Percentiles rank a stretch among this genome's conserved stretches.
Evolutionary conservation across 768 basidiomycete genomes (phyloP).

Genomic region (Rhodosporidiobolus odoratus): DNA sequence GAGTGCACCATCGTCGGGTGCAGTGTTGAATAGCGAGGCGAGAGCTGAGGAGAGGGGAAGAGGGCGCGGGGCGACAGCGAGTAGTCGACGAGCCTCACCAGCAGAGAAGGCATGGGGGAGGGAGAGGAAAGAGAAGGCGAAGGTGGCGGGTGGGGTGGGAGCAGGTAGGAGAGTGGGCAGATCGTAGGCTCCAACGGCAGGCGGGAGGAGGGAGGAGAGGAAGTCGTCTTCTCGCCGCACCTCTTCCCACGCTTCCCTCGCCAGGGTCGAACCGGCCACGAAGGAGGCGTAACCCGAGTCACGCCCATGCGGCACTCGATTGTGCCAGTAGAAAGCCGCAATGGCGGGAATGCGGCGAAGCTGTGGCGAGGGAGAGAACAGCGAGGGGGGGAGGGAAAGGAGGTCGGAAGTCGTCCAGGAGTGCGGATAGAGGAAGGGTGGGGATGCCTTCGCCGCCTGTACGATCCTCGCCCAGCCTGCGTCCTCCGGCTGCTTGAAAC

Average conservation of each 20-base stretch:
- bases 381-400: neutral
- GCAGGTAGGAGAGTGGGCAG: constrained; percentile 53
- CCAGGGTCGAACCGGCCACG: neutral
- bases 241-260: neutral
- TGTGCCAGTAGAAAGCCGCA: neutral
- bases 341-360: neutral
- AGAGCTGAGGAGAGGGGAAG: too few relatives aligned
- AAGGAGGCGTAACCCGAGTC: neutral
- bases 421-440: neutral
- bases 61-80: too few relatives aligned
- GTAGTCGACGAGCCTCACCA: neutral
- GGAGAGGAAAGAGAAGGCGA: constrained; percentile 45
- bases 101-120: constrained; percentile 62
- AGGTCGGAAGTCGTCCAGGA: neutral
- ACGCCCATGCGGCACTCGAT: too few relatives aligned
- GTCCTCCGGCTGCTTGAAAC: neutral
- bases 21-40: too few relatives aligned
- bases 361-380: neutral
- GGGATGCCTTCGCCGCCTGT: neutral
- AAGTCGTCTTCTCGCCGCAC: too few relatives aligned
- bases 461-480: neutral
- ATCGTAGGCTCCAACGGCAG: constrained; percentile 68
- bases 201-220: neutral
- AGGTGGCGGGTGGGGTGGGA: neutral
- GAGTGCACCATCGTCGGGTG: too few relatives aligned